Conservation (phyloP, 345 rosid species). For the Salix suchowensis region DNA sequence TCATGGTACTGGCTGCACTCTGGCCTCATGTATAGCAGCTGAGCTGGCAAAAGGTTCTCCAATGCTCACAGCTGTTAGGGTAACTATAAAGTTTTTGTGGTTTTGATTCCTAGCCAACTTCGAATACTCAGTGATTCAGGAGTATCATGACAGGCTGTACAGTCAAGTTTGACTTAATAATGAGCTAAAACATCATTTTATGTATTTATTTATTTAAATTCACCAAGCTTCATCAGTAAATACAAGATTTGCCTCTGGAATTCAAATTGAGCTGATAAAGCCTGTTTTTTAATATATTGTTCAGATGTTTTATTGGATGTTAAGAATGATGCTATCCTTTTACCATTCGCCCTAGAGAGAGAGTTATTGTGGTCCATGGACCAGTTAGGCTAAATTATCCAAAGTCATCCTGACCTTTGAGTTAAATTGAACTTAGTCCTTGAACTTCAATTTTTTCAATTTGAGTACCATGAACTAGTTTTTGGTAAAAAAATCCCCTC, state of each 20-base stretch:
- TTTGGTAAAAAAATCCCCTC: too few relatives aligned
- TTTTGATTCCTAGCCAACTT: conserved; percentile 1
- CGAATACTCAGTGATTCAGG: neutral
- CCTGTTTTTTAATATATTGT: neutral
- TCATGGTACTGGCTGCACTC: conserved; percentile 95
- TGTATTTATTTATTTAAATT: neutral
- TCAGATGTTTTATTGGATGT: neutral
- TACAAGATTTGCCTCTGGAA: neutral
- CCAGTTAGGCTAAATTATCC: too few relatives aligned
- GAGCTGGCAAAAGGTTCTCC: conserved; percentile 90
- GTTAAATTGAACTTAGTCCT: too few relatives aligned
- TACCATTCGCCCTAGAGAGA: neutral
- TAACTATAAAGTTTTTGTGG: conserved; percentile 14
- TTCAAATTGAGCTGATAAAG: neutral
- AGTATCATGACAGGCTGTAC: neutral
- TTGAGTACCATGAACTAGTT: too few relatives aligned
- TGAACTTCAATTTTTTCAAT: too few relatives aligned
- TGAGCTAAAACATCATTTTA: neutral
- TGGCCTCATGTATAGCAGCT: conserved; percentile 97
- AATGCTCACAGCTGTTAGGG: conserved; percentile 80
- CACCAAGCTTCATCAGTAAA: neutral
- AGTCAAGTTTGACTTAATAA: neutral
- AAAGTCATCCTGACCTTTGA: too few relatives aligned
- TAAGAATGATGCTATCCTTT: neutral
- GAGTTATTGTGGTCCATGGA: neutral